phyloP scores from a whole-genome alignment of 2,329 filamentous ascomycete species.

The Myriosclerotinia curreyana region DNA sequence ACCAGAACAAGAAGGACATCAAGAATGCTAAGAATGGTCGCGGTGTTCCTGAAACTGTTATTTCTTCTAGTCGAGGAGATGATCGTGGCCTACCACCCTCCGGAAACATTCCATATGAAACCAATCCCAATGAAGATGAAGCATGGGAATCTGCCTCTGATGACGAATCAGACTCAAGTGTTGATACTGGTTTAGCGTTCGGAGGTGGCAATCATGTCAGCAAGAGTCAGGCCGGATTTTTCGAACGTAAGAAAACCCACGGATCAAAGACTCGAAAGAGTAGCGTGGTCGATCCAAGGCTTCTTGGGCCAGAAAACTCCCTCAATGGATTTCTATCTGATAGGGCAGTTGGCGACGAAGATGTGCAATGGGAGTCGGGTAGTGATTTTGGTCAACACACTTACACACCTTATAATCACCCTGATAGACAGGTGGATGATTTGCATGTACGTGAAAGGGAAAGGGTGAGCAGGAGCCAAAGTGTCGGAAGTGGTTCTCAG shows the following conservation, averaged over 20 bases:
- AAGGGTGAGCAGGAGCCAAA: slow-evolving; percentile 31
- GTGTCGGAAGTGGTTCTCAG: slow-evolving; percentile 42
- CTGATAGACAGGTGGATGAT: slow-evolving; percentile 2
- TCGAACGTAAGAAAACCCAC: slow-evolving; percentile 37
- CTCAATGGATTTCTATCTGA: slow-evolving; percentile 52
- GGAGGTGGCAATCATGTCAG: slow-evolving; percentile 44
- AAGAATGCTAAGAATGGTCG: slow-evolving; percentile 36
- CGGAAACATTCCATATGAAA: slow-evolving; percentile 35
- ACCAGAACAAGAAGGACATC: slow-evolving; percentile 40
- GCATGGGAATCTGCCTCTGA: slow-evolving; percentile 59
- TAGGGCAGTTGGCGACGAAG: slow-evolving; percentile 55
- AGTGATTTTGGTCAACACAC: slow-evolving; percentile 36
- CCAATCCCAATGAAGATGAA: slow-evolving; percentile 46
- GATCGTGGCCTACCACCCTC: slow-evolving; percentile 35
- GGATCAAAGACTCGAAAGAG: slow-evolving; percentile 42
- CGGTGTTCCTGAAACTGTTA: slow-evolving; percentile 17
- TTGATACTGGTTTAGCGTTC: slow-evolving; percentile 59
- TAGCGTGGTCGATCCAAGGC: slow-evolving; percentile 54
- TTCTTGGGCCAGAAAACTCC: slow-evolving; percentile 61
- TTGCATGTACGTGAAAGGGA: slow-evolving; percentile 10
- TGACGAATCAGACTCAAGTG: slow-evolving; percentile 50
- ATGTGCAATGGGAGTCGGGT: slow-evolving; percentile 39
- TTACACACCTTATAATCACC: slow-evolving; percentile 7
- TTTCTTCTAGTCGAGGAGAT: slow-evolving; percentile 24
- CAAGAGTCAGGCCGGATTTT: slow-evolving; percentile 30